Evolutionary conservation across 371 early-diverging fungal species (phyloP).

Genomic region (Mucor mucedo): DNA sequence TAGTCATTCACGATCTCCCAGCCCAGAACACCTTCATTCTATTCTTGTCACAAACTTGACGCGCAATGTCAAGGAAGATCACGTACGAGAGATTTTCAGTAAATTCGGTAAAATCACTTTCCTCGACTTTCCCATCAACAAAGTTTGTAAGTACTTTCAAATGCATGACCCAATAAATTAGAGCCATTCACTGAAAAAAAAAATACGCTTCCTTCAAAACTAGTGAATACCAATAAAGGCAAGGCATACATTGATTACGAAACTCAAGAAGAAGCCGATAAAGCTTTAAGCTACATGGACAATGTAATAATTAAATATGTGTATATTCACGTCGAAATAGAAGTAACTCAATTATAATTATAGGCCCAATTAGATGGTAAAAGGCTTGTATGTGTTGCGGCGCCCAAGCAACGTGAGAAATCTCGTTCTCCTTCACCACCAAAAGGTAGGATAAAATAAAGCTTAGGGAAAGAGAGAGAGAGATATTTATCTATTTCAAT

Average conservation of each 20-base stretch:
- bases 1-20: constrained; percentile 24
- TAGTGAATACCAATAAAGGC: constrained; percentile 60
- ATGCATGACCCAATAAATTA: no score
- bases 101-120: constrained; percentile 43
- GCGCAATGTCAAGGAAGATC: constrained; percentile 52
- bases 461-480: neutral
- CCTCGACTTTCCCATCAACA: constrained; percentile 51
- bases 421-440: constrained; percentile 40
- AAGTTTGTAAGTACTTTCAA: constrained; percentile 34
- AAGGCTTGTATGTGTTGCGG: constrained; percentile 31
- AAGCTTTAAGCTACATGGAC: constrained; percentile 62
- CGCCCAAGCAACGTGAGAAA: constrained; percentile 37
- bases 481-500: neutral
- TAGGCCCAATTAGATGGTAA: constrained; percentile 67
- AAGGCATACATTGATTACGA: constrained; percentile 62
- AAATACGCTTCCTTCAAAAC: neutral
- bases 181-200: neutral
- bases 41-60: constrained; percentile 44
- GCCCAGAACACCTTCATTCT: constrained; percentile 29
- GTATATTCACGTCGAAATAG: neutral
- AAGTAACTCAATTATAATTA: neutral
- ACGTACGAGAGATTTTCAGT: constrained; percentile 54
- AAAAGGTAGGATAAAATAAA: constrained; percentile 27
- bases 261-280: constrained; percentile 56
- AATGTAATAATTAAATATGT: constrained; percentile 34